Evolutionary conservation across 164 flowering plant species (phyloP).

Genomic region (Annona cherimola): DNA sequence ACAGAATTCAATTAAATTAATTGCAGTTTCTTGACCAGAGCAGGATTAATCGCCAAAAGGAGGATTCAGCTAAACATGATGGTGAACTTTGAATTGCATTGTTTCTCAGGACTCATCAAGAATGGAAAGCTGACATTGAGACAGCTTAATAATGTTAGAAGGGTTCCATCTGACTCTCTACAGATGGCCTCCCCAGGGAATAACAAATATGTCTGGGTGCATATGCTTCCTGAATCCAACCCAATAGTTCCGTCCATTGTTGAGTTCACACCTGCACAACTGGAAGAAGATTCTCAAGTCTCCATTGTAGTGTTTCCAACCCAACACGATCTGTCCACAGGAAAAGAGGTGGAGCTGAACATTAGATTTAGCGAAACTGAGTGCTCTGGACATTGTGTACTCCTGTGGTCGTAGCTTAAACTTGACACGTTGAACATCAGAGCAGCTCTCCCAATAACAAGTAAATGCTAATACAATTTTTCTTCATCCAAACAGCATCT

Average conservation of each 20-base stretch:
- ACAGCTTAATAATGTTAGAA: constrained; percentile 9
- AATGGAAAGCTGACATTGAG: constrained; percentile 6
- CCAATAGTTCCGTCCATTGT: constrained; percentile 7
- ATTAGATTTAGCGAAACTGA: not conserved
- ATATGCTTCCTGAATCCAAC: not conserved
- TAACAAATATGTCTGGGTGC: constrained; percentile 18
- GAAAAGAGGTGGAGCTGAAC: constrained; percentile 1
- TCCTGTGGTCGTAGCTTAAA: constrained; percentile 14
- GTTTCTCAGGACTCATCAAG: constrained; percentile 8
- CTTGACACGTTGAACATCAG: constrained; percentile 7
- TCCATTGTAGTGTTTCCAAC: constrained; percentile 71
- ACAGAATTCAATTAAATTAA: constrained; percentile 12
- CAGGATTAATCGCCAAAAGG: not conserved
- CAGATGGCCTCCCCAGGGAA: not conserved
- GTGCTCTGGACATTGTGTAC: constrained; percentile 1
- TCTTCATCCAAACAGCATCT: constrained; percentile 1
- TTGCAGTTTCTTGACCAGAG: constrained; percentile 6
- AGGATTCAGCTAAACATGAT: constrained; percentile 32
- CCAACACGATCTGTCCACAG: constrained; percentile 53
- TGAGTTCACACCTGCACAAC: constrained; percentile 10
- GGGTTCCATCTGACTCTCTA: constrained; percentile 8
- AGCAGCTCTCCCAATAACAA: constrained; percentile 25
- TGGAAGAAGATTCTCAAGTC: constrained; percentile 44
- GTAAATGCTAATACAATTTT: constrained; percentile 21
- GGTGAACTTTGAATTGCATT: constrained; percentile 19